Conservation (phyloP, 176 grass and related monocot species). For the Poa annua region DNA sequence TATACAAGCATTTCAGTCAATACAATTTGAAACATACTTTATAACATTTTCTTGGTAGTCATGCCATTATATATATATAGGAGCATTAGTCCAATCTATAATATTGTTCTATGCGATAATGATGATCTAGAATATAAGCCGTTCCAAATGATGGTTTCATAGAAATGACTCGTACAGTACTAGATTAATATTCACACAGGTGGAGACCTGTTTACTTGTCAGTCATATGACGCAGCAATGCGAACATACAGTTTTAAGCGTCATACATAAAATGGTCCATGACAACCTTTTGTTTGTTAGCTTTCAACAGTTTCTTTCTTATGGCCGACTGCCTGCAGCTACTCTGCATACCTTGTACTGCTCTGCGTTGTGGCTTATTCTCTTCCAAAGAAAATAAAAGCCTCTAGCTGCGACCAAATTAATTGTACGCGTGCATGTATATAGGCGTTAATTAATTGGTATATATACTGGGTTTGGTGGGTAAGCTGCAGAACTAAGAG, state of each 20-base stretch:
- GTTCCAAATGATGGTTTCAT: constrained; percentile 14
- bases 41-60: background rate
- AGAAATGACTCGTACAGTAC: constrained; percentile 34
- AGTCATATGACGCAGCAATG: constrained; percentile 41
- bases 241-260: constrained; percentile 42
- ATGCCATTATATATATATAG: background rate
- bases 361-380: constrained; percentile 15
- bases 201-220: constrained; percentile 54
- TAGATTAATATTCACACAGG: constrained; percentile 31
- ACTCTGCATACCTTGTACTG: constrained; percentile 23
- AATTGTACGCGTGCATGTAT: background rate
- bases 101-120: constrained; percentile 10
- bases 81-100: constrained; percentile 15
- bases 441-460: background rate
- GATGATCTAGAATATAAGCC: constrained; percentile 5
- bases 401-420: background rate
- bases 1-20: background rate
- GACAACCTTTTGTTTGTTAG: constrained; percentile 48
- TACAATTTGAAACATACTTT: background rate
- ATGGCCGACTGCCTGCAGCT: constrained; percentile 20
- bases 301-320: constrained; percentile 31
- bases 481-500: background rate
- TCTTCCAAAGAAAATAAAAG: constrained; percentile 34
- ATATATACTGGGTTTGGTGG: background rate
- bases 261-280: constrained; percentile 24